Conservation (phyloP, 2,329 filamentous ascomycete species). For the Trichoderma atroviride region DNA sequence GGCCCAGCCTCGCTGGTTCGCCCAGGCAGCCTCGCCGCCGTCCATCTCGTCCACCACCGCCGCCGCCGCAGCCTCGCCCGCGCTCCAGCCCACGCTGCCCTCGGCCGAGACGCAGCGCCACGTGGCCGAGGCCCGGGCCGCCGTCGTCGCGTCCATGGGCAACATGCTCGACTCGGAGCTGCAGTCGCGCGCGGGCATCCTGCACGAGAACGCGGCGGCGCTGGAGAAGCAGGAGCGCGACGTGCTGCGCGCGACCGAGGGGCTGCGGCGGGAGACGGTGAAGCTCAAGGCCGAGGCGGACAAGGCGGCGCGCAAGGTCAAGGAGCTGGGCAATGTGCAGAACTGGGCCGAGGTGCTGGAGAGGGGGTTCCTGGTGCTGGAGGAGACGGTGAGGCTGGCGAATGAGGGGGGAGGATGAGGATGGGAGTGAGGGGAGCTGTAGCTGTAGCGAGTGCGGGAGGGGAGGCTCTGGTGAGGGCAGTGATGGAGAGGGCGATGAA, state of each 20-base stretch:
- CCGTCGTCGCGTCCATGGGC: conserved; percentile 65
- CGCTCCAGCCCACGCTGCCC: conserved; percentile 44
- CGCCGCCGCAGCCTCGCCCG: conserved; percentile 24
- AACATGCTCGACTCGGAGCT: conserved; percentile 71
- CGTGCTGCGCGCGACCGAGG: conserved; percentile 61
- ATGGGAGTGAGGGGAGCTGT: conserved; percentile 34
- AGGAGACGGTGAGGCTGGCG: conserved; percentile 65
- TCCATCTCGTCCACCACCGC: conserved; percentile 3
- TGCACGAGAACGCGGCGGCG: conserved; percentile 69
- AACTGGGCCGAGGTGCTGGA: conserved; percentile 86
- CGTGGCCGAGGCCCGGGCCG: conserved; percentile 59
- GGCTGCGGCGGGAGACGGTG: conserved; percentile 64
- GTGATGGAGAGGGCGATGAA: conserved; percentile 20
- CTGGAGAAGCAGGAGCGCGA: conserved; percentile 70
- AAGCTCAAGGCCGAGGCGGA: conserved; percentile 66
- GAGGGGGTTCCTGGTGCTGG: conserved; percentile 64
- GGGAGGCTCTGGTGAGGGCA: conserved; percentile 30
- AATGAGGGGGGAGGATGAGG: conserved; percentile 35
- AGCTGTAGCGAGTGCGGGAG: conserved; percentile 46
- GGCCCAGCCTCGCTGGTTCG: conserved; percentile 12
- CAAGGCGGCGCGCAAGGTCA: conserved; percentile 65
- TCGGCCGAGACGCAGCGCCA: conserved; percentile 49
- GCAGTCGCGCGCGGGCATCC: conserved; percentile 65
- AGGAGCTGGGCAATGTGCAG: conserved; percentile 80
- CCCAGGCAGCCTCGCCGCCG: neutral